phyloP scores from a whole-genome alignment of 352 stramenopile species.

The Pythium plurisporium region DNA sequence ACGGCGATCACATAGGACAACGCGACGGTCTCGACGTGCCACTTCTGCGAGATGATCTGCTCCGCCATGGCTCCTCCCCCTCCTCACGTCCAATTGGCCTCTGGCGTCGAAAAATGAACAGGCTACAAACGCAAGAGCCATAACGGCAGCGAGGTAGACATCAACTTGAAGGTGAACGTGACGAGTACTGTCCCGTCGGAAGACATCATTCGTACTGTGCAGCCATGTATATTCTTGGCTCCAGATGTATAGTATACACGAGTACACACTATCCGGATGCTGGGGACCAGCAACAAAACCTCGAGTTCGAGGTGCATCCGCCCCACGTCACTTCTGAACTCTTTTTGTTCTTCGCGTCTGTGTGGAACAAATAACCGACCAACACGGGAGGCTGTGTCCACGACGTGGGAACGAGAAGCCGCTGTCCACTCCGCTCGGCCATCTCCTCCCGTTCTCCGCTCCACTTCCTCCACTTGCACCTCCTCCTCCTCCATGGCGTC shows the following conservation, averaged over 20 bases:
- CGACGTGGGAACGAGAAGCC: not conserved
- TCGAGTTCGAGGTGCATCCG: not conserved
- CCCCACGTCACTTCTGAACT: not conserved
- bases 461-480: not conserved
- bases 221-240: not conserved
- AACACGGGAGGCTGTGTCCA: too few species aligned
- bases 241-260: not conserved
- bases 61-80: too few species aligned
- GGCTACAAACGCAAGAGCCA: not conserved
- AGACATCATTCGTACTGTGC: not conserved
- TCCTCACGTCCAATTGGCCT: too few species aligned
- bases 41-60: slow-evolving; percentile 45
- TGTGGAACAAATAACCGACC: too few species aligned
- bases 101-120: too few species aligned
- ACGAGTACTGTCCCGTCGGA: not conserved
- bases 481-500: slow-evolving; percentile 7
- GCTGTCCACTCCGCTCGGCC: not conserved
- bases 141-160: not conserved
- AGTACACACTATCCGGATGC: not conserved
- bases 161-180: not conserved
- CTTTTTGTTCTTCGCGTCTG: not conserved
- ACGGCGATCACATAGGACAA: slow-evolving; percentile 62
- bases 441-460: not conserved
- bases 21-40: slow-evolving; percentile 35
- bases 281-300: not conserved